Percentiles rank a stretch among this genome's conserved stretches.
phyloP scores from a whole-genome alignment of 441 rosid genomes.

The Biscutella auriculata region DNA sequence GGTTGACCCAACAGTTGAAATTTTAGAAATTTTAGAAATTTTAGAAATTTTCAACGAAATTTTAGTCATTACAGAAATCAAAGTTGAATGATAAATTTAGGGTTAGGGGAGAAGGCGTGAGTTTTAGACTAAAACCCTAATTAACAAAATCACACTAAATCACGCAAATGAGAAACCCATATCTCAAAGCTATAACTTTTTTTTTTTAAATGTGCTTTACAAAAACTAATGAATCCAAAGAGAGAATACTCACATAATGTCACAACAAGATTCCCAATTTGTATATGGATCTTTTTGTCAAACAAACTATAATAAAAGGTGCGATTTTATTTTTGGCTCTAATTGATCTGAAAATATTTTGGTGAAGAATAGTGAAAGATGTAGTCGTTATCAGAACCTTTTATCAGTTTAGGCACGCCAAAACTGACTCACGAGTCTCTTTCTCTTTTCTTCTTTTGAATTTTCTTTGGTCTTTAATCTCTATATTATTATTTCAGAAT shows the following conservation, averaged over 20 bases:
- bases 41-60: background rate
- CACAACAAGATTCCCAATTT: background rate
- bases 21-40: conserved; percentile 12
- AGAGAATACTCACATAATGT: background rate
- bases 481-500: too few species aligned
- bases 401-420: background rate
- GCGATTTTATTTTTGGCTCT: background rate
- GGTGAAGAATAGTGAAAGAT: background rate
- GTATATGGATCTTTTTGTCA: background rate
- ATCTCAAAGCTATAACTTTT: background rate
- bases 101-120: background rate
- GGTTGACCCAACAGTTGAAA: conserved; percentile 24
- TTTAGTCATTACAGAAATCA: conserved; percentile 1
- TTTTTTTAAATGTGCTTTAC: too few species aligned
- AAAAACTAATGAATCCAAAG: background rate
- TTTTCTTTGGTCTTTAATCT: background rate
- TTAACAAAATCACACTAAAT: conserved; percentile 2
- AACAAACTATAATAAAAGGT: background rate
- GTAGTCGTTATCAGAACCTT: background rate
- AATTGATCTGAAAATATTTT: background rate
- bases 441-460: background rate
- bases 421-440: conserved; percentile 4
- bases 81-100: conserved; percentile 8
- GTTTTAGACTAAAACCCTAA: conserved; percentile 25
- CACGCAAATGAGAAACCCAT: background rate